phyloP scores from a whole-genome alignment of 1,139 yeast species.

The Nematodospora anomalae region DNA sequence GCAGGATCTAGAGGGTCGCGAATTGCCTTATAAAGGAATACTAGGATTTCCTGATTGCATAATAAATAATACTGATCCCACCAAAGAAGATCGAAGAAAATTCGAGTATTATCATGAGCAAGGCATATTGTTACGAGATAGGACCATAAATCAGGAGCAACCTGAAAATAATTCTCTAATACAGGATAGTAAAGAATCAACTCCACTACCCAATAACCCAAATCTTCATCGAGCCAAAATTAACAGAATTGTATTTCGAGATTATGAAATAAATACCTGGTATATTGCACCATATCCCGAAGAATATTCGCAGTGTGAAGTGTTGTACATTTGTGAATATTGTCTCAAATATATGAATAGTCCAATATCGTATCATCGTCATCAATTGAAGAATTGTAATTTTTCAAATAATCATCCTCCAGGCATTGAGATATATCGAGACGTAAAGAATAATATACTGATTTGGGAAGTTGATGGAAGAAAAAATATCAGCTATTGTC shows the following conservation, averaged over 20 bases:
- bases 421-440: constrained; percentile 86
- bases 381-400: constrained; percentile 65
- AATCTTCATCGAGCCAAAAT: constrained; percentile 27
- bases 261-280: constrained; percentile 83
- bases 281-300: constrained; percentile 93
- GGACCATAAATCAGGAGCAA: constrained; percentile 4
- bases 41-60: constrained; percentile 58
- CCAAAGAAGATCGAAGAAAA: constrained; percentile 44
- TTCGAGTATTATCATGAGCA: constrained; percentile 38
- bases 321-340: constrained; percentile 76
- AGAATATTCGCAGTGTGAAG: constrained; percentile 64
- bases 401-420: constrained; percentile 69
- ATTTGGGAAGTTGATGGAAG: constrained; percentile 94
- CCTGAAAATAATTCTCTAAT: constrained; percentile 1
- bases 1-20: constrained; percentile 18
- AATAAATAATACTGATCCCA: constrained; percentile 63
- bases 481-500: constrained; percentile 79
- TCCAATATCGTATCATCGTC: constrained; percentile 67
- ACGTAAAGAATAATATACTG: constrained; percentile 49
- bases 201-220: constrained; percentile 18
- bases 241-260: constrained; percentile 64
- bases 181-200: constrained; percentile 14
- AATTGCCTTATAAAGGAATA: constrained; percentile 67
- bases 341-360: constrained; percentile 83
- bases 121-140: constrained; percentile 25